Percentiles rank a stretch among this genome's conserved stretches.
Evolutionary conservation across 306 rosid species (phyloP).

Genomic region (Prunus mume): DNA sequence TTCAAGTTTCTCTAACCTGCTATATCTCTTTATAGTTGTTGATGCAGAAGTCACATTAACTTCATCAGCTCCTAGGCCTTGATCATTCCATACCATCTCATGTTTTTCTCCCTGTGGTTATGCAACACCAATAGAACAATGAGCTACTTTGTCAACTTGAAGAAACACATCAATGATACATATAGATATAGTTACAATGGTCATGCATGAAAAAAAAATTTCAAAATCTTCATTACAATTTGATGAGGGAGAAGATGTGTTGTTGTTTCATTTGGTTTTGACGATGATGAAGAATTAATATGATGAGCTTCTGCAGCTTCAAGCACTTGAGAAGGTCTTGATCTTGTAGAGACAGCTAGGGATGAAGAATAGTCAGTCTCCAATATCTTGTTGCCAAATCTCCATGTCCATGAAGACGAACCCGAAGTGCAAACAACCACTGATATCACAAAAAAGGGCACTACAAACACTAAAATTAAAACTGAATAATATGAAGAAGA

Average conservation of each 20-base stretch:
- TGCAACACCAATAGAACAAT: background rate
- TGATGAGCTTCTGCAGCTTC: conserved; percentile 12
- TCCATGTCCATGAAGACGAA: conserved; percentile 22
- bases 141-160: background rate
- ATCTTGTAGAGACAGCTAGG: background rate
- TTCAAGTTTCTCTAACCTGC: conserved; percentile 30
- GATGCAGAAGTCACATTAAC: background rate
- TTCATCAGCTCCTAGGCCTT: background rate
- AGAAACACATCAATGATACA: background rate
- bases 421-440: conserved; percentile 6
- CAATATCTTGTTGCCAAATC: background rate
- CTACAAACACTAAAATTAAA: conserved; percentile 9
- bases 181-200: background rate
- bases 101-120: conserved; percentile 12
- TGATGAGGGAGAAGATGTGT: background rate
- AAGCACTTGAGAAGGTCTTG: conserved; percentile 2
- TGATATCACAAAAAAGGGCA: conserved; percentile 8
- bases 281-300: conserved; percentile 2
- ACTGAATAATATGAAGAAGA: background rate
- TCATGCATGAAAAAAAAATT: background rate
- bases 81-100: background rate
- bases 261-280: conserved; percentile 11
- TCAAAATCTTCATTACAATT: background rate
- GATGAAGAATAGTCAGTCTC: background rate
- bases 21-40: conserved; percentile 6